A percentile compares a stretch with the other conserved stretches of the same genome.
Conservation (phyloP, 108 stramenopile species). For the Skeletonema tropicum region DNA sequence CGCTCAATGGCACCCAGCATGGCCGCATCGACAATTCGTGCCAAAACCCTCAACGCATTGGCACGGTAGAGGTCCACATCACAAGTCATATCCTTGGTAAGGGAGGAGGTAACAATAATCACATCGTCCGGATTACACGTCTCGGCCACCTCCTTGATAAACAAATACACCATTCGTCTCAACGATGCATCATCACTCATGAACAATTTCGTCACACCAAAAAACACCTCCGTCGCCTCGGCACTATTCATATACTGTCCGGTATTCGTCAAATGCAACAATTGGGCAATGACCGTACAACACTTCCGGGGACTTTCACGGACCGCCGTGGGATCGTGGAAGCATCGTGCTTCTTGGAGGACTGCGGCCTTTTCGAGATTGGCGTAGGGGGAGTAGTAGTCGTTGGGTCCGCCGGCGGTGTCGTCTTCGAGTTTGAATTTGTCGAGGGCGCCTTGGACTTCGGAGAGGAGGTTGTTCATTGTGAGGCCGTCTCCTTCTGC, state of each 20-base stretch:
- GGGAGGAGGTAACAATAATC: conserved; percentile 97
- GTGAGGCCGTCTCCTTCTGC: conserved; percentile 60
- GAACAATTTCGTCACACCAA: conserved; percentile 99
- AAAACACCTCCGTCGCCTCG: conserved; percentile 97
- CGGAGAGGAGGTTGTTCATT: conserved; percentile 74
- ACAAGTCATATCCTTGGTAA: conserved; percentile 99
- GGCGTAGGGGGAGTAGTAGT: conserved; percentile 91
- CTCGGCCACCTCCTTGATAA: conserved; percentile 99
- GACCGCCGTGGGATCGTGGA: conserved; percentile 95
- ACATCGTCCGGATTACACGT: conserved; percentile 98
- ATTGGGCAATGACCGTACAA: conserved; percentile 98
- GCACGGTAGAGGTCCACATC: conserved; percentile 97
- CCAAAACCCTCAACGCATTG: conserved; percentile 97
- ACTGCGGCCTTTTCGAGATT: conserved; percentile 97
- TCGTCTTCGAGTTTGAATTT: conserved; percentile 91
- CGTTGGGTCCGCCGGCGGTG: conserved; percentile 45
- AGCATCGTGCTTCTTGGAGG: conserved; percentile 97
- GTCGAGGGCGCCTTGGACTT: conserved; percentile 84
- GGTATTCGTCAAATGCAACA: conserved; percentile 90
- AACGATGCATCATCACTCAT: conserved; percentile 92
- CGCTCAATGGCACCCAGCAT: conserved; percentile 99
- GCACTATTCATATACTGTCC: conserved; percentile 75
- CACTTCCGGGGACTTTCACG: conserved; percentile 96
- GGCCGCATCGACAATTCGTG: conserved; percentile 97
- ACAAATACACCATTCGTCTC: conserved; percentile 94